These are phyloP conservation scores for Inga leiocalycina DNA, from an alignment of 306 rosid species.

Conservation along the genomic window DNA sequence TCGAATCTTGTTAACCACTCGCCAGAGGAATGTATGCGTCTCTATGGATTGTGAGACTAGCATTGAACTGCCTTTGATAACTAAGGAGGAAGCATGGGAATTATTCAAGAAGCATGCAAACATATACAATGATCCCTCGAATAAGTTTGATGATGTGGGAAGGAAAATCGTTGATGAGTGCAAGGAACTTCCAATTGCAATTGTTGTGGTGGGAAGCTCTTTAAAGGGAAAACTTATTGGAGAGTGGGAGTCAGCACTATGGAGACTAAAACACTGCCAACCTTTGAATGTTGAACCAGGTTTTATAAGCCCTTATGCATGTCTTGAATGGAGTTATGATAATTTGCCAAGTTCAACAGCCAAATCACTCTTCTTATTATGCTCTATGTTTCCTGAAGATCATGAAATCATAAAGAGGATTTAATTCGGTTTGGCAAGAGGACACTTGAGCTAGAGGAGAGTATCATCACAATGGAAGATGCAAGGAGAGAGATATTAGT, in stretches of 20 bases:
- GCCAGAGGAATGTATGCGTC: background rate
- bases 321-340: background rate
- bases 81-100: background rate
- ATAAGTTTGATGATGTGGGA: background rate
- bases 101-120: background rate
- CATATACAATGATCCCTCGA: background rate
- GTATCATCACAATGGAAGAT: accelerated
- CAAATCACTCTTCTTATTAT: background rate
- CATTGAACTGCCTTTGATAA: background rate
- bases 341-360: background rate
- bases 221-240: background rate
- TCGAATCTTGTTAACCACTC: background rate
- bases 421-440: background rate
- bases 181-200: background rate
- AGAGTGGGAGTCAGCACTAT: background rate
- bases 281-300: background rate
- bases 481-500: background rate
- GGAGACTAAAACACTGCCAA: background rate
- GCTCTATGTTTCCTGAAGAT: slow-evolving; percentile 20
- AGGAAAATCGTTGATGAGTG: background rate
- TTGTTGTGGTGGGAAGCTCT: background rate
- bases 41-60: background rate
- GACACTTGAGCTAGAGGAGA: accelerated
- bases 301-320: background rate
- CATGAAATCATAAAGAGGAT: background rate